Conservation (phyloP, 176 grass and related monocot genomes). For the Thalia dealbata region DNA sequence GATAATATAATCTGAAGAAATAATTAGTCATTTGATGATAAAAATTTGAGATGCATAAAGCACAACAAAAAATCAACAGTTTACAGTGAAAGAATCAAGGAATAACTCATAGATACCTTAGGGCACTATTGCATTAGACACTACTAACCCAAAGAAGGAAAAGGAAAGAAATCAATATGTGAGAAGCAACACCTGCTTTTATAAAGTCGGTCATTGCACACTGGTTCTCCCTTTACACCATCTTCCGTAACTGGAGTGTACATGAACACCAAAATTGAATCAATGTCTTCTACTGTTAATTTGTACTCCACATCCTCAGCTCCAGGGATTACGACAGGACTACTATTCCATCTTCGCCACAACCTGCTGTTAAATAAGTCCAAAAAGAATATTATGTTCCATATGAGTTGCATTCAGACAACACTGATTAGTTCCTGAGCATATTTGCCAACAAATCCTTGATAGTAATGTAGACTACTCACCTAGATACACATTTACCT, state of each 20-base stretch:
- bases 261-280: slow-evolving; percentile 84
- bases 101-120: neutral
- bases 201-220: slow-evolving; percentile 75
- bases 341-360: slow-evolving; percentile 60
- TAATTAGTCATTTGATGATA: too few relatives aligned
- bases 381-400: slow-evolving; percentile 17
- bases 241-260: slow-evolving; percentile 81
- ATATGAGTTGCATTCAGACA: neutral
- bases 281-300: slow-evolving; percentile 63
- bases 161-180: neutral
- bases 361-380: slow-evolving; percentile 50
- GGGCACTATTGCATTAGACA: neutral
- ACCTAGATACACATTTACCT: slow-evolving; percentile 82
- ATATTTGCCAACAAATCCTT: neutral
- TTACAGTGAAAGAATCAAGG: neutral
- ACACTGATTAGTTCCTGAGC: slow-evolving; percentile 1
- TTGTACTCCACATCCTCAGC: slow-evolving; percentile 75
- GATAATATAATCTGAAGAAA: too few relatives aligned
- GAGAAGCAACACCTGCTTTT: slow-evolving; percentile 62
- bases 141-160: neutral
- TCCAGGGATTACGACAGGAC: slow-evolving; percentile 52
- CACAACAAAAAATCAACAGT: neutral
- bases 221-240: slow-evolving; percentile 71
- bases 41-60: neutral
- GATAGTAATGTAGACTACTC: slow-evolving; percentile 14